Evolutionary conservation across 1,284 basidiomycete genomes (phyloP).

Genomic region (Leccinum pachyderme): DNA sequence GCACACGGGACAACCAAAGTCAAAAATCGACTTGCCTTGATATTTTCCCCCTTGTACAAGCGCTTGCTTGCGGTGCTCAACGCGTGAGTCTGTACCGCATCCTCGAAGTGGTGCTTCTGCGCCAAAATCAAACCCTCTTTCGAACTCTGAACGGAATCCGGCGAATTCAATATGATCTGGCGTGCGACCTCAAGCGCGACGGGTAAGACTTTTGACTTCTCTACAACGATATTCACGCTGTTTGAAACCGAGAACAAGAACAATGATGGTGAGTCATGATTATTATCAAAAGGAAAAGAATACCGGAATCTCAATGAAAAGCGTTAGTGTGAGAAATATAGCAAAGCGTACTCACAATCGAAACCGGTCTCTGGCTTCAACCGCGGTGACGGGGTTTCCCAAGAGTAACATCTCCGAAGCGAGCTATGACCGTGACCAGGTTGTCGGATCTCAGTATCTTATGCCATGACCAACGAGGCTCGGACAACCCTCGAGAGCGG

Average conservation of each 20-base stretch:
- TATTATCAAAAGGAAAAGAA: conserved; percentile 11
- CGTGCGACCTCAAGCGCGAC: conserved; percentile 66
- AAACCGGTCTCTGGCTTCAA: conserved; percentile 68
- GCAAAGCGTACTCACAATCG: conserved; percentile 56
- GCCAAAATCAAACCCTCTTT: conserved; percentile 66
- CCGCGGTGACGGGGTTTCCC: conserved; percentile 65
- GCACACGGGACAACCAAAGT: not conserved
- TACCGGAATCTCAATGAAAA: conserved; percentile 1
- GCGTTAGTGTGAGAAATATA: conserved; percentile 16
- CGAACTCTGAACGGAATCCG: conserved; percentile 77
- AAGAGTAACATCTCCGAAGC: conserved; percentile 78
- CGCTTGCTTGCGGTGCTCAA: conserved; percentile 51
- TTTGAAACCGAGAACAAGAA: conserved; percentile 6
- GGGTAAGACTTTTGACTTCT: conserved; percentile 52
- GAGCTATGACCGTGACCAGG: conserved; percentile 40
- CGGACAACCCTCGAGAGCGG: conserved; percentile 25
- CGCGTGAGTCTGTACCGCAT: conserved; percentile 50
- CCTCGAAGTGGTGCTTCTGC: conserved; percentile 53
- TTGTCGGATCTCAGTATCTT: conserved; percentile 20
- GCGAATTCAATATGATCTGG: conserved; percentile 66
- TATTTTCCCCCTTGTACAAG: conserved; percentile 68
- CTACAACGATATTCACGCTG: conserved; percentile 71
- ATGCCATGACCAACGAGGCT: conserved; percentile 16
- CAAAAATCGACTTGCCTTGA: conserved; percentile 49
- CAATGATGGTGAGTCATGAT: conserved; percentile 8